phyloP scores from a whole-genome alignment of 2,329 filamentous ascomycete genomes.

The Fusarium sp. region DNA sequence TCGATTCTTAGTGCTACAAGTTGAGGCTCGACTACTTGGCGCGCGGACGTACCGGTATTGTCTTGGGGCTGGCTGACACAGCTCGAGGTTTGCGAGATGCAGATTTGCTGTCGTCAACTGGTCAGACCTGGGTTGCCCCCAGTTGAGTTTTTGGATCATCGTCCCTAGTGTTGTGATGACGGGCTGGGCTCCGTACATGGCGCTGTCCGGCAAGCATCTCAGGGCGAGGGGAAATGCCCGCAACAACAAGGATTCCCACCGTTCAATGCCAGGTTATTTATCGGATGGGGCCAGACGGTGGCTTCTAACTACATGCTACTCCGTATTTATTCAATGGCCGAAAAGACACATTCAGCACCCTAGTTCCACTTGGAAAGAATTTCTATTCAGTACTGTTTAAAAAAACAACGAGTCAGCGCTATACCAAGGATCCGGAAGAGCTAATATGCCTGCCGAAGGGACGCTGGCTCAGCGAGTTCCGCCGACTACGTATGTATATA shows the following conservation, averaged over 20 bases:
- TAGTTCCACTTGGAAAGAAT: conserved; percentile 30
- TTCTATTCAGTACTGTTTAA: conserved; percentile 27
- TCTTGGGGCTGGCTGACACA: conserved; percentile 40
- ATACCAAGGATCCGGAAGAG: conserved; percentile 32
- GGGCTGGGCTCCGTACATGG: conserved; percentile 41
- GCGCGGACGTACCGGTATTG: conserved; percentile 32
- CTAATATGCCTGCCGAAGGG: conserved; percentile 18
- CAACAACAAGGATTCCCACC: conserved; percentile 40
- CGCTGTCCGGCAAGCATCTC: conserved; percentile 28
- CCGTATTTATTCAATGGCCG: conserved; percentile 42
- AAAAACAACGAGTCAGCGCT: conserved; percentile 5
- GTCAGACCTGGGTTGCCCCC: conserved; percentile 41
- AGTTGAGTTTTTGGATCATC: conserved; percentile 47
- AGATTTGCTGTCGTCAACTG: conserved; percentile 43
- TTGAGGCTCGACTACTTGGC: conserved; percentile 39
- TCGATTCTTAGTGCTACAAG: conserved; percentile 39
- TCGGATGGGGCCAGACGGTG: conserved; percentile 47
- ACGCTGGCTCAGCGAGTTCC: conserved; percentile 8
- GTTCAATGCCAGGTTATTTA: conserved; percentile 47
- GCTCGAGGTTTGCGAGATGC: conserved; percentile 39
- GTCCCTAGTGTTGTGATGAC: conserved; percentile 44
- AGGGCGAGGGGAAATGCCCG: conserved; percentile 40
- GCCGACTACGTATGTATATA: neutral
- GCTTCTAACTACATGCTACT: conserved; percentile 41
- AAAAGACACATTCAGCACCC: conserved; percentile 36